Percentiles rank a stretch among this genome's conserved stretches.
These are phyloP conservation scores for Pleurotus djamor DNA, from an alignment of 768 basidiomycete genomes.

Conservation along the genomic window DNA sequence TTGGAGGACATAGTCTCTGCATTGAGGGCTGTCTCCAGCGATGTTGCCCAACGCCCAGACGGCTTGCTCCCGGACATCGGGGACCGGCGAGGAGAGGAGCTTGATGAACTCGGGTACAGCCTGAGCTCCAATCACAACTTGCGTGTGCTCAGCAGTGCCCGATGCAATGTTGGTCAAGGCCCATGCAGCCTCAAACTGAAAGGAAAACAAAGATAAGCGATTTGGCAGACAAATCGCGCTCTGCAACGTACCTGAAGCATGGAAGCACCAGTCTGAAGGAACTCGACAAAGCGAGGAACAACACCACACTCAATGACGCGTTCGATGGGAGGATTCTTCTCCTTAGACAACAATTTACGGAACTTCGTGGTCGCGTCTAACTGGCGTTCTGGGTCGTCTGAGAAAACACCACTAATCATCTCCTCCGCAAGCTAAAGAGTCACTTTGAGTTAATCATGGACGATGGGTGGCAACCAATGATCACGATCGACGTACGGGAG, in stretches of 20 bases:
- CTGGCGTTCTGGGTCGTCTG: slow-evolving; percentile 87
- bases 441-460: slow-evolving; percentile 12
- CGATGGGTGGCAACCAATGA: slow-evolving; percentile 5
- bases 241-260: slow-evolving; percentile 72
- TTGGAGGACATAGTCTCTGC: slow-evolving; percentile 94
- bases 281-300: slow-evolving; percentile 95
- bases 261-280: slow-evolving; percentile 74
- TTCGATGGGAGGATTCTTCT: slow-evolving; percentile 99
- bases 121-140: slow-evolving; percentile 92
- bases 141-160: slow-evolving; percentile 97
- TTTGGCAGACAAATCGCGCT: background rate
- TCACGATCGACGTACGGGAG: slow-evolving; percentile 53
- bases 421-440: slow-evolving; percentile 71
- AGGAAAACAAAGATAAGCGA: slow-evolving; percentile 6
- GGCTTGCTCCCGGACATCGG: slow-evolving; percentile 98
- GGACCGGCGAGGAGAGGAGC: slow-evolving; percentile 87
- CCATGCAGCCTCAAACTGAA: slow-evolving; percentile 96
- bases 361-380: slow-evolving; percentile 98
- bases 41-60: slow-evolving; percentile 99
- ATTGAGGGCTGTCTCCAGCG: slow-evolving; percentile 96
- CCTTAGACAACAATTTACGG: slow-evolving; percentile 97
- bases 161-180: slow-evolving; percentile 98
- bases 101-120: slow-evolving; percentile 98
- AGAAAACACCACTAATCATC: slow-evolving; percentile 93
- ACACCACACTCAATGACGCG: slow-evolving; percentile 97